Evolutionary conservation across 208 protist genomes (phyloP), one percentile per base, ranked within the genome.

Genomic region (Crithidia thermophila): DNA sequence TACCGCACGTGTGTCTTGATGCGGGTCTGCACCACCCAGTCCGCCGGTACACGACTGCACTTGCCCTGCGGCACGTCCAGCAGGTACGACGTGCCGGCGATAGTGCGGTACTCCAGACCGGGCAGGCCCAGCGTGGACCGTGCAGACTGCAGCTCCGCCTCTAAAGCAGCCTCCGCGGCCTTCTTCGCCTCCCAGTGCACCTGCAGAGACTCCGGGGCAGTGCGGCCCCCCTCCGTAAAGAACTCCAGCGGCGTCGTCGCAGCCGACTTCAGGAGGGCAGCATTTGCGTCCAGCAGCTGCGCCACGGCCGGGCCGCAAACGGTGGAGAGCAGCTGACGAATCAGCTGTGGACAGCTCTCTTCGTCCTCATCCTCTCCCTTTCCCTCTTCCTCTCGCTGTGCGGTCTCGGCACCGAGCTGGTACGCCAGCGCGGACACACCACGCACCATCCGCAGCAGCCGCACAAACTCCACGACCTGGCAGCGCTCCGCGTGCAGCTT

Each of bases 1-100:
- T 82, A 94, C 16, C 91, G 88, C 50, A 96, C 88, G 66, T 94
- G 80, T 23, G 75, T 85, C 62, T 89, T 87, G 4, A 85, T 96
- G 66, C 88, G 82, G 14, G 86, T 77, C 40, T 93, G 68, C 50
- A 96, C 91, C 9, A 81, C 50, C 88, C 91, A 96, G 36, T 81
- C 72, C 21, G 63, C 55, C 21, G 82, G 84, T n/a, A 74, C 87
- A 49, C 58, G 76, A 37, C 64, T 53, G 49, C 72, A 75, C 58
- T 88, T 88, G 20, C 57, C 72, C 11, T 56, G 67, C 8, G 88
- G 88, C 8, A 96, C 72, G 53, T 96, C 91, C 9, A 96, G 30
- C 43, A 94, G 36, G 63, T 86, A 94, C 43, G 86, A 39, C n/a
- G 88, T 94, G 18, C 88, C 91, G 25, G 75, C 75, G 58, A 96